Evolutionary conservation across 1,284 basidiomycete species (phyloP).

Genomic region (Puccinia hordei): DNA sequence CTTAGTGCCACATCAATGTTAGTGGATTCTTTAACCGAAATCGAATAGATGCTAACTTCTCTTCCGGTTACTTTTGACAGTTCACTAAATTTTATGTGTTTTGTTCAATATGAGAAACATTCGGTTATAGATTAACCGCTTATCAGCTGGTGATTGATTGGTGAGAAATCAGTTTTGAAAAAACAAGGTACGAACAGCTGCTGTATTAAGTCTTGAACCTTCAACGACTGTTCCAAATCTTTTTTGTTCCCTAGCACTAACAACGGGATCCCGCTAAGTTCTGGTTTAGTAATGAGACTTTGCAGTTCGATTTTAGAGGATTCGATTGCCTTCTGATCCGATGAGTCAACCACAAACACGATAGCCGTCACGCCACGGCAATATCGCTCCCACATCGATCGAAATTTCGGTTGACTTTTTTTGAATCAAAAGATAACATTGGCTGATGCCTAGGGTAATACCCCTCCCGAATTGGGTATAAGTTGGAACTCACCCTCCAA

Average conservation of each 20-base stretch:
- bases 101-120: not conserved
- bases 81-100: conserved; percentile 16
- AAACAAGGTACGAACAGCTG: conserved; percentile 67
- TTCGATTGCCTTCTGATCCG: conserved; percentile 78
- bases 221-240: conserved; percentile 76
- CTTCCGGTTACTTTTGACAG: conserved; percentile 47
- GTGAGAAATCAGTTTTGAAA: not conserved
- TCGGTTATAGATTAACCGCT: not conserved
- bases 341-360: conserved; percentile 87
- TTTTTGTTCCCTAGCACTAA: conserved; percentile 96
- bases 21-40: conserved; percentile 46
- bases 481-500: conserved; percentile 51
- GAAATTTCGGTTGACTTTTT: conserved; percentile 85
- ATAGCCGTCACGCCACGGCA: conserved; percentile 92
- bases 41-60: conserved; percentile 49
- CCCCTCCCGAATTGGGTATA: not conserved
- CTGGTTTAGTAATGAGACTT: conserved; percentile 74
- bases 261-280: conserved; percentile 76
- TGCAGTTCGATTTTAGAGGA: conserved; percentile 87
- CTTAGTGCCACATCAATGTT: conserved; percentile 43
- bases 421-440: conserved; percentile 2
- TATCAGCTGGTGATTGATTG: not conserved
- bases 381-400: conserved; percentile 85
- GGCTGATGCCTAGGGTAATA: not conserved
- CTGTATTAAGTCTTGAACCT: conserved; percentile 82